phyloP scores from a whole-genome alignment of 768 basidiomycete species.

The Mrakia hoshinonis region DNA sequence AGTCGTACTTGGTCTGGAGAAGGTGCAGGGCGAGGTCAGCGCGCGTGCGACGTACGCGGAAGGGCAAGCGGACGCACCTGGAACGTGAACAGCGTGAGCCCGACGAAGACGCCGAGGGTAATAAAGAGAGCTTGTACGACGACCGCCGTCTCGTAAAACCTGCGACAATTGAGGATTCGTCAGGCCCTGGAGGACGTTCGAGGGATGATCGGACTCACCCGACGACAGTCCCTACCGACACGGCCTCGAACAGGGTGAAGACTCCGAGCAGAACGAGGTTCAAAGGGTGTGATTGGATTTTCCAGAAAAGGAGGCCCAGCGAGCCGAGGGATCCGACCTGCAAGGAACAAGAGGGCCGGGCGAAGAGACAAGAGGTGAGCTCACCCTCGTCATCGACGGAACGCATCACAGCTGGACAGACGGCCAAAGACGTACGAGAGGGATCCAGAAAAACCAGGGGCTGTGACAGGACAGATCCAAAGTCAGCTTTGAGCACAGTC shows the following conservation, averaged over 20 bases:
- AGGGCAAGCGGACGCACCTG: constrained; percentile 48
- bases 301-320: constrained; percentile 20
- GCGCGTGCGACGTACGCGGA: background rate
- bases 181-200: background rate
- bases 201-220: background rate
- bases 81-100: constrained; percentile 86
- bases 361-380: background rate
- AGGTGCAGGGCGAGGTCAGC: background rate
- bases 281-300: constrained; percentile 29
- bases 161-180: constrained; percentile 33
- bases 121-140: constrained; percentile 72
- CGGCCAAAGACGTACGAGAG: background rate
- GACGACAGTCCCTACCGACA: constrained; percentile 75
- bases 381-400: background rate
- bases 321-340: constrained; percentile 27
- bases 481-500: no score
- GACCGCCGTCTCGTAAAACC: constrained; percentile 44
- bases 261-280: constrained; percentile 75
- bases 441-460: constrained; percentile 22
- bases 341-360: background rate
- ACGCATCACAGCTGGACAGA: no score
- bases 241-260: constrained; percentile 85
- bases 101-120: constrained; percentile 57
- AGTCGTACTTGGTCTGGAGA: constrained; percentile 60
- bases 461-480: background rate